A percentile compares a stretch with the other conserved stretches of the same genome.
Conservation (phyloP, 805 yeast species). For the Saccharomycopsis amapae region DNA sequence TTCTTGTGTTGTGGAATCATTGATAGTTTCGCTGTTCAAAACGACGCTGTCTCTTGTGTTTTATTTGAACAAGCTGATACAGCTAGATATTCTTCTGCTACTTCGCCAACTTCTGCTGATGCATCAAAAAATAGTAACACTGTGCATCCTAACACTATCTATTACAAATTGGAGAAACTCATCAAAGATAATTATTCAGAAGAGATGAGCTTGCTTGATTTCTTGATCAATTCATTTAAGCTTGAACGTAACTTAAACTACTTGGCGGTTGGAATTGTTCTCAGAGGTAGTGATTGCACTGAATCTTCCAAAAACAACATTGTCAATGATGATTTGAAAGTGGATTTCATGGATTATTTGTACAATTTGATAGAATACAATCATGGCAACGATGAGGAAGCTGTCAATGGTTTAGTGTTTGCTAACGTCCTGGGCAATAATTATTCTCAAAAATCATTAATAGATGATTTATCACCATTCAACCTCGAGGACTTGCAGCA, state of each 20-base stretch:
- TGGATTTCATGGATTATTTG: background rate
- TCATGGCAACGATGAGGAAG: no score
- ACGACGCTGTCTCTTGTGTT: background rate
- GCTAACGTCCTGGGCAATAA: no score
- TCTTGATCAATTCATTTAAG: background rate
- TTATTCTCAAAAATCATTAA: no score
- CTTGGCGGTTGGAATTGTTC: slow-evolving; percentile 1
- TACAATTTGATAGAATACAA: no score
- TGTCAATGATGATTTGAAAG: background rate
- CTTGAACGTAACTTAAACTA: background rate
- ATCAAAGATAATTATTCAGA: background rate
- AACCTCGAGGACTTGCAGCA: no score
- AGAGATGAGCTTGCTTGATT: background rate
- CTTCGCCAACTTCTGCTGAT: background rate
- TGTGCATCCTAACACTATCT: background rate
- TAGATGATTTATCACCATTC: no score
- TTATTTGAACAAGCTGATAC: background rate
- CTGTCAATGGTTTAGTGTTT: no score
- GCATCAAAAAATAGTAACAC: background rate
- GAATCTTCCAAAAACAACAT: slow-evolving; percentile 4
- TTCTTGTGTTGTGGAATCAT: background rate
- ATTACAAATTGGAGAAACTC: background rate
- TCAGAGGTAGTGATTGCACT: no score
- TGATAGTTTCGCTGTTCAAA: background rate
- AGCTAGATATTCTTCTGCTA: background rate